Evolutionary conservation across 495 filamentous ascomycete genomes (phyloP).

Genomic region (Aspergillus wentii): DNA sequence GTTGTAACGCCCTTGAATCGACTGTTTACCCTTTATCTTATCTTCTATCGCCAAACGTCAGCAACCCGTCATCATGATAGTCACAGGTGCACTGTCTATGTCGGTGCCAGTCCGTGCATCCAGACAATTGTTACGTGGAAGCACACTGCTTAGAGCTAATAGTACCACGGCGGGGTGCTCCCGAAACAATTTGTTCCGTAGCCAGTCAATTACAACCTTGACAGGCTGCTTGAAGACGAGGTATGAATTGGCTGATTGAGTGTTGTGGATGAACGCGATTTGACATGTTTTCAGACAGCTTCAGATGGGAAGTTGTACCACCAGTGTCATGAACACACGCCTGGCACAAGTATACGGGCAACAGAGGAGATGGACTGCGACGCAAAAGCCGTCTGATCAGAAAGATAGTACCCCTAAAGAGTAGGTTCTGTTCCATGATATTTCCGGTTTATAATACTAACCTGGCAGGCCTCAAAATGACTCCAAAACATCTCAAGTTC

Average conservation of each 20-base stretch:
- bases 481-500: slow-evolving; percentile 26
- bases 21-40: too few relatives aligned
- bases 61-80: slow-evolving; percentile 7
- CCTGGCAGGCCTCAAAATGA: slow-evolving; percentile 7
- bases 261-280: background rate
- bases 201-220: background rate
- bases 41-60: too few relatives aligned
- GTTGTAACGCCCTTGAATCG: too few relatives aligned
- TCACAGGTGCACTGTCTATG: slow-evolving; percentile 2
- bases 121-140: slow-evolving; percentile 1
- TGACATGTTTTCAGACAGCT: too few relatives aligned
- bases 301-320: background rate
- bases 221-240: background rate
- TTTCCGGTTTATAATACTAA: slow-evolving; percentile 1
- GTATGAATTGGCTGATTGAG: background rate
- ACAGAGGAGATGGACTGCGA: slow-evolving; percentile 20
- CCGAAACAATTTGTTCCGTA: too few relatives aligned
- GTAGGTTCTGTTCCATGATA: slow-evolving; percentile 9
- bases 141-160: too few relatives aligned
- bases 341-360: slow-evolving; percentile 7
- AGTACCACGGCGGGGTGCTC: too few relatives aligned
- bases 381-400: slow-evolving; percentile 17
- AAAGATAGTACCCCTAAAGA: slow-evolving; percentile 7
- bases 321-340: background rate
- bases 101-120: slow-evolving; percentile 5